These are phyloP conservation scores for Xylaria curta DNA, from an alignment of 495 filamentous ascomycete species.

Conservation along the genomic window DNA sequence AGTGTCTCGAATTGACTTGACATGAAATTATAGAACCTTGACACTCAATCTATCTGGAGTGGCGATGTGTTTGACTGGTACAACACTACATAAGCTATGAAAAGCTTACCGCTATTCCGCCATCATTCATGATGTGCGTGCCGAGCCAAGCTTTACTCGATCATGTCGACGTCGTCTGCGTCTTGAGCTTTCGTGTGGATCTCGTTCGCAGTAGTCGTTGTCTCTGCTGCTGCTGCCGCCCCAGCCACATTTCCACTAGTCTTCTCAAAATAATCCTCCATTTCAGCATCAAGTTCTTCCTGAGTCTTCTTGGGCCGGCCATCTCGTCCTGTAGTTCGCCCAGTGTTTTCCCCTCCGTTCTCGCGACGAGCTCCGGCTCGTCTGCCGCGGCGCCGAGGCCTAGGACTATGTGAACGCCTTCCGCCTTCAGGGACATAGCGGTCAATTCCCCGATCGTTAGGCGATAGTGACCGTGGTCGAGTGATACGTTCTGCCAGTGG, in stretches of 20 bases:
- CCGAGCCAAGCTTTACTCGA: conserved; percentile 34
- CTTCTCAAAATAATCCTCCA: conserved; percentile 88
- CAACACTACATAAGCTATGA: not conserved
- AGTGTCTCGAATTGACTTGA: not conserved
- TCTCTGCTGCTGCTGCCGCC: conserved; percentile 26
- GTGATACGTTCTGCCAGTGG: conserved; percentile 81
- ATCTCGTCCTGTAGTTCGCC: conserved; percentile 45
- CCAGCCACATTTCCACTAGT: conserved; percentile 41
- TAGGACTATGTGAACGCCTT: conserved; percentile 57
- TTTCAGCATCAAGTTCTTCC: conserved; percentile 91
- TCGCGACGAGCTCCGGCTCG: conserved; percentile 59
- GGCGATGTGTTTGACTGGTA: conserved; percentile 1
- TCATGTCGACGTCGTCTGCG: conserved; percentile 49
- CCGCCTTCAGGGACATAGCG: conserved; percentile 76
- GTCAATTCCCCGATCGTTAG: conserved; percentile 76
- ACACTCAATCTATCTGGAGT: conserved; percentile 2
- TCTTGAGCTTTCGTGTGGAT: conserved; percentile 28
- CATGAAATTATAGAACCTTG: not conserved
- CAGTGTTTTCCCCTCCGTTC: conserved; percentile 43
- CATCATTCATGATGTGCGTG: not conserved
- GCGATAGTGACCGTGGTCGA: conserved; percentile 57
- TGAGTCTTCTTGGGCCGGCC: conserved; percentile 86
- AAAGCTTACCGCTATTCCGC: not conserved
- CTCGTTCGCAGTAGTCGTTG: conserved; percentile 27
- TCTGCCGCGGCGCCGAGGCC: conserved; percentile 52